Evolutionary conservation across 371 early-diverging fungal genomes (phyloP), one percentile per base, ranked within the genome.

Genomic region (Saksenaea vasiformis): DNA sequence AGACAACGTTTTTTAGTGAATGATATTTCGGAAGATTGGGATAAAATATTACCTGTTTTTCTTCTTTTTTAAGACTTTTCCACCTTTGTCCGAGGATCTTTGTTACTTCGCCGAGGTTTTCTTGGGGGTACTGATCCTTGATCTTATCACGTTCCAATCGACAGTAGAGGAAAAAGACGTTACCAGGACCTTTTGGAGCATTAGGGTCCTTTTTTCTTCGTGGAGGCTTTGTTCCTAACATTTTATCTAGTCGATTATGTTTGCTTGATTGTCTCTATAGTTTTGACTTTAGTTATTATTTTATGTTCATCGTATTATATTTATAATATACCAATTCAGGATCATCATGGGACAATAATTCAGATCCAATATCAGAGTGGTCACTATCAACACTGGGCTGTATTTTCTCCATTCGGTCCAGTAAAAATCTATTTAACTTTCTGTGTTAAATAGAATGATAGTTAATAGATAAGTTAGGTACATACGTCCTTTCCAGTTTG

Each of bases 181-280:
- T 89, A 28, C 86, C 84, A 14, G 87, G 87, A 0, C 87, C 78
- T 74, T 84, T 85, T 19, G 89, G 89, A 11, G 89, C 89, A 64
- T 87, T 87, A 17, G 89, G 89, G 67, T 89, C 89, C 54, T 77
- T 82, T 44, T 80, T 80, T 54, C 72, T 75, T 38, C 67, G 73
- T 19, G 74, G 80, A 9, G 73, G 58, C 37, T 79, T 76, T 27
- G 64, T 67, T 10, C 36, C 68, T 5, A 47, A 22, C 51, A 47
- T 47, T 22, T 47, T 47, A 47, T 47, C 51, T 22, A 47, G 22
- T 47, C 51, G 51, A 14, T 35, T 59, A 55, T 54, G 55, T 54
- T 54, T 62, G 44, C 43, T 35, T 41, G 61, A 38, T 38, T 51
- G 60, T 54, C 59, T 17, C 51, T 47, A 11, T 54, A 22, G 38